Evolutionary conservation across 2,329 filamentous ascomycete species (phyloP), one percentile per base, ranked within the genome.

Genomic region (Aschersonia sp.): DNA sequence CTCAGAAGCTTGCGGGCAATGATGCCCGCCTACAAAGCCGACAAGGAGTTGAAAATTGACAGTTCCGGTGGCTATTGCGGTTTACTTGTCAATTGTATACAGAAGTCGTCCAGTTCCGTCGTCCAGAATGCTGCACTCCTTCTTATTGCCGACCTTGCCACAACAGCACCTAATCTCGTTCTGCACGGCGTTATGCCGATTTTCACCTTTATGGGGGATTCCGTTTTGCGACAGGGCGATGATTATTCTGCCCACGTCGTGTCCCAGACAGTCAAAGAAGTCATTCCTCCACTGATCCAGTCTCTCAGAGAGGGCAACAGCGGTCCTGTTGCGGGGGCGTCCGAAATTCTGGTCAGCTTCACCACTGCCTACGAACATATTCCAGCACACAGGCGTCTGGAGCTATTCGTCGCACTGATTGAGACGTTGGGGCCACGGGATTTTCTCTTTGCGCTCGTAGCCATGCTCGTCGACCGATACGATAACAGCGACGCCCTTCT

Each of bases 161-260:
- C 83, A 40, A 85, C 89, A 55, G 87, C 87, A 0, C 92, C 94
- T 0, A 89, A 95, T 61, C 70, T 94, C 44, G 87, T 98, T 4
- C 73, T 98, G 49, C 90, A 98, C 66, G 96, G 88, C 56, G 87
- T 98, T 47, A 98, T 98, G 92, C 92, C 92, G 10, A 90, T 98
- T 46, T 98, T 98, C 67, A 97, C 92, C 0, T 96, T 97, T 61
- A 96, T 97, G 83, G 88, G 90, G 42, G 85, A 83, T 42, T 95
- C 87, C 4, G 83, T 96, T 22, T 75, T 98, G 45, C 82, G 86
- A 45, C 90, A 96, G 66, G 87, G 87, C 56, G 94, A 98, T 57
- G 90, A 97, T 56, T 97, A 96, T 67, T 97, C 92, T 29, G 88
- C 89, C 10, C 87, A 95, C 61, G 90, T 98, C 33, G 90, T 96